Conservation (phyloP, 805 yeast species). For the Sungouiella thailandica region DNA sequence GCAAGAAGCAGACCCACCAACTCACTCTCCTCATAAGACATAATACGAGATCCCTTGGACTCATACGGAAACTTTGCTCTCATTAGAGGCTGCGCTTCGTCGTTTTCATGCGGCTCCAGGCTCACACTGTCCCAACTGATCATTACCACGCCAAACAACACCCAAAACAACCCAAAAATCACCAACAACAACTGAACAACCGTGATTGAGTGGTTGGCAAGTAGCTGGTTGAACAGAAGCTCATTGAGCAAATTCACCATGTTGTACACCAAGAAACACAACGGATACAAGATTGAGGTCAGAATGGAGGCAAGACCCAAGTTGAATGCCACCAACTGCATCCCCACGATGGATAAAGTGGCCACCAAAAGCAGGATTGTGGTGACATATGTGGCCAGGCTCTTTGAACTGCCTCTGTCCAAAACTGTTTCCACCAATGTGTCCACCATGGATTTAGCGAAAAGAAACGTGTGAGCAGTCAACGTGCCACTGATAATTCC, state of each 20-base stretch:
- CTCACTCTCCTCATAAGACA: conserved; percentile 14
- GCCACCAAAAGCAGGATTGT: conserved; percentile 42
- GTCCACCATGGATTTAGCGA: conserved; percentile 83
- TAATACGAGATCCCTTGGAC: conserved; percentile 2
- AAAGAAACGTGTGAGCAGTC: conserved; percentile 78
- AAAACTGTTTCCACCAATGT: conserved; percentile 46
- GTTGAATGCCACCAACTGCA: conserved; percentile 70
- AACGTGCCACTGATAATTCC: conserved; percentile 72
- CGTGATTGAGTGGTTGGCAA: conserved; percentile 36
- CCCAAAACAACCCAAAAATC: conserved; percentile 43
- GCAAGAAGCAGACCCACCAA: conserved; percentile 7
- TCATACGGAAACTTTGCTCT: conserved; percentile 16
- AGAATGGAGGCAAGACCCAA: conserved; percentile 65
- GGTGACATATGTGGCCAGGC: conserved; percentile 28
- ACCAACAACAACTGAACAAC: conserved; percentile 49
- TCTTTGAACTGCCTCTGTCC: conserved; percentile 16
- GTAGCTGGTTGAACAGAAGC: conserved; percentile 55
- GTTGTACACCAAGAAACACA: conserved; percentile 81
- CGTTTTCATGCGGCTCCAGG: conserved; percentile 1
- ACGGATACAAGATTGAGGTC: conserved; percentile 76
- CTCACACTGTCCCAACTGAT: conserved; percentile 49
- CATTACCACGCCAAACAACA: conserved; percentile 62
- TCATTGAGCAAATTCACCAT: conserved; percentile 49
- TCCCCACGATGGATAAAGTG: conserved; percentile 60
- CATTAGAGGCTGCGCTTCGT: conserved; percentile 8